Evolutionary conservation across 306 rosid genomes (phyloP), one percentile per base, ranked within the genome.

Genomic region (Prunus fruticosa): DNA sequence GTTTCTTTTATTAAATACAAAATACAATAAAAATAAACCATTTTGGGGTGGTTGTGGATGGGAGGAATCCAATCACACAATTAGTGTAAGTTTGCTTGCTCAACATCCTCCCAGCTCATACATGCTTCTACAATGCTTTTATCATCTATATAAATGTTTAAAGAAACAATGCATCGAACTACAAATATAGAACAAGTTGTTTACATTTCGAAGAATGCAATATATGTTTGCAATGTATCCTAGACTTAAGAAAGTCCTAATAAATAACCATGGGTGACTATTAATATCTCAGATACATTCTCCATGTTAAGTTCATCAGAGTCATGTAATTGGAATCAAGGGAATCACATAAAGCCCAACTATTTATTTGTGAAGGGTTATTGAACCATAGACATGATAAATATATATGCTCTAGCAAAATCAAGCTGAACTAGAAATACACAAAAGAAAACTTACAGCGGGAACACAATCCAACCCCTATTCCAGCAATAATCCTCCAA

Each of bases 401-500:
- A 57, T 45, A 38, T 46, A 64, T 51, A 3, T 69, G 20, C 34
- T 46, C 28, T 2, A 72, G 47, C 52, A 23, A 61, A 82, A 76
- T 74, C 20, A 69, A 51, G 67, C 45, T 28, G 15, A 79, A 23
- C 32, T 47, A n/a, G 11, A 16, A 67, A 28, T 47, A 14, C 43
- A 43, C 7, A 47, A 11, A 74, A 32, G 49, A 46, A 2, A 68
- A 86, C 97, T 90, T 83, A 95, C 99, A 95, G 72, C 2, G 99
- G 97, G 87, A 92, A 92, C 56, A 88, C 90, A 50, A 95, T 92
- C 92, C 99, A 82, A 95, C 97, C 25, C 99, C 99, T 6, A 90
- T 68, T 12, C 97, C 99, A 19, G 97, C 99, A 71, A 95, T 89
- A 73, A 95, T 91, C 84, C 97, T 91, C 79, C 99, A 77, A 92